phyloP scores from a whole-genome alignment of 768 basidiomycete genomes.

The Naematelia encephala region DNA sequence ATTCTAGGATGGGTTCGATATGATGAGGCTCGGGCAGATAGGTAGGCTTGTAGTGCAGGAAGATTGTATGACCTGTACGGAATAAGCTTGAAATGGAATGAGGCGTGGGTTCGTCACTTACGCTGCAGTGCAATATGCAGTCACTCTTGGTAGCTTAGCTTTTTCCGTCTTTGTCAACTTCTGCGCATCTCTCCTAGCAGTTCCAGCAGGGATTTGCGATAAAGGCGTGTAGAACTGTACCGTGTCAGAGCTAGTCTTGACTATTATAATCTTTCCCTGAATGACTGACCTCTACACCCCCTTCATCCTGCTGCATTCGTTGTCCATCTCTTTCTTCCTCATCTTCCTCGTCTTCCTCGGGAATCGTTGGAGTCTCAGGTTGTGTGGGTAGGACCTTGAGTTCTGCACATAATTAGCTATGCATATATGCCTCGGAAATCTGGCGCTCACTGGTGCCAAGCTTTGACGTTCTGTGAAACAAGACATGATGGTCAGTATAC shows the following conservation, averaged over 20 bases:
- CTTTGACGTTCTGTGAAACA: conserved; percentile 45
- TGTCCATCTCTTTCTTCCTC: conserved; percentile 25
- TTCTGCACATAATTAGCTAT: conserved; percentile 23
- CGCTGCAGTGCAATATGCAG: conserved; percentile 92
- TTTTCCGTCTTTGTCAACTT: conserved; percentile 85
- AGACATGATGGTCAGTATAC: background rate
- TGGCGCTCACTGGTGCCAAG: conserved; percentile 38
- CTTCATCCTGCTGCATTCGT: conserved; percentile 6
- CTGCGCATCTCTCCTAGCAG: conserved; percentile 84
- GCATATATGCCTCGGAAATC: background rate
- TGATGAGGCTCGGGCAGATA: conserved; percentile 72
- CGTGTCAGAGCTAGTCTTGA: background rate
- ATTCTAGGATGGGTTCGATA: conserved; percentile 82
- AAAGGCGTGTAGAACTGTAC: conserved; percentile 86
- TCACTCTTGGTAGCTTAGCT: conserved; percentile 91
- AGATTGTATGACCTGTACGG: conserved; percentile 75
- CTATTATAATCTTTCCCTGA: background rate
- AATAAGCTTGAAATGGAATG: background rate
- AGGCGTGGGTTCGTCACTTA: conserved; percentile 50
- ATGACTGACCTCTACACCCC: conserved; percentile 44
- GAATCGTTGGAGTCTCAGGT: conserved; percentile 37
- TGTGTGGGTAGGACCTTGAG: conserved; percentile 50
- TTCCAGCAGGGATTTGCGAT: conserved; percentile 87
- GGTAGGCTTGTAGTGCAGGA: conserved; percentile 80
- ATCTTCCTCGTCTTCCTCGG: conserved; percentile 47